Evolutionary conservation across 2,329 filamentous ascomycete species (phyloP).

Genomic region (Teratosphaeria gauchensis): DNA sequence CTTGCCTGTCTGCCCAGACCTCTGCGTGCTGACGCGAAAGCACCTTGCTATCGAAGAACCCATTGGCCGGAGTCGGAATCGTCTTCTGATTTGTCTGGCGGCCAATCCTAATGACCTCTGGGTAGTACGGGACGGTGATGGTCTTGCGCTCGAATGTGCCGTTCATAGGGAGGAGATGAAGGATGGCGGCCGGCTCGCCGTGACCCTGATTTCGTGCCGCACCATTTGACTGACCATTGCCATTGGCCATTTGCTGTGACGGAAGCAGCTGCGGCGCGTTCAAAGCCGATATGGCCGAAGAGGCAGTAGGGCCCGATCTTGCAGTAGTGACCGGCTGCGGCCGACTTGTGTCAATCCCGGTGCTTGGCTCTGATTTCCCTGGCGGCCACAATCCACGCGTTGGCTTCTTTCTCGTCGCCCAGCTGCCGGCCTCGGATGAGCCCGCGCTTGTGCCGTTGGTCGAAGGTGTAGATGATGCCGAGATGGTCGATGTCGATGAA

Average conservation of each 20-base stretch:
- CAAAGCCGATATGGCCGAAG: conserved; percentile 53
- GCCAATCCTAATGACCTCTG: conserved; percentile 90
- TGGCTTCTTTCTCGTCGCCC: conserved; percentile 42
- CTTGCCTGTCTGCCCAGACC: conserved; percentile 69
- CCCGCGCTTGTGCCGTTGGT: conserved; percentile 43
- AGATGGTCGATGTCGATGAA: conserved; percentile 61
- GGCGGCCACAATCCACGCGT: conserved; percentile 53
- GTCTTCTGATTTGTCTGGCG: conserved; percentile 97
- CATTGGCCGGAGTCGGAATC: conserved; percentile 79
- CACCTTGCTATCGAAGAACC: conserved; percentile 97
- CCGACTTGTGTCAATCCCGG: conserved; percentile 51
- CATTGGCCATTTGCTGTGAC: conserved; percentile 60
- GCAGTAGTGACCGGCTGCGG: conserved; percentile 52
- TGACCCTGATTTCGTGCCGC: conserved; percentile 24
- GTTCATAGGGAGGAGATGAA: conserved; percentile 83
- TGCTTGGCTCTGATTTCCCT: conserved; percentile 56
- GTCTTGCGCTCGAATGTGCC: conserved; percentile 96
- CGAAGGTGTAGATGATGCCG: conserved; percentile 49
- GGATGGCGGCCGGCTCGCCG: conserved; percentile 59
- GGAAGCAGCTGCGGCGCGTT: conserved; percentile 52
- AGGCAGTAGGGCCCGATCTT: conserved; percentile 48
- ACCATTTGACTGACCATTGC: conserved; percentile 50
- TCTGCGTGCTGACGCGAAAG: conserved; percentile 93
- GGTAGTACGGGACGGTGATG: conserved; percentile 82
- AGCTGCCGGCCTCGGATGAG: conserved; percentile 26